Evolutionary conservation across 768 basidiomycete species (phyloP).

Genomic region (Exsudoporus frostii): DNA sequence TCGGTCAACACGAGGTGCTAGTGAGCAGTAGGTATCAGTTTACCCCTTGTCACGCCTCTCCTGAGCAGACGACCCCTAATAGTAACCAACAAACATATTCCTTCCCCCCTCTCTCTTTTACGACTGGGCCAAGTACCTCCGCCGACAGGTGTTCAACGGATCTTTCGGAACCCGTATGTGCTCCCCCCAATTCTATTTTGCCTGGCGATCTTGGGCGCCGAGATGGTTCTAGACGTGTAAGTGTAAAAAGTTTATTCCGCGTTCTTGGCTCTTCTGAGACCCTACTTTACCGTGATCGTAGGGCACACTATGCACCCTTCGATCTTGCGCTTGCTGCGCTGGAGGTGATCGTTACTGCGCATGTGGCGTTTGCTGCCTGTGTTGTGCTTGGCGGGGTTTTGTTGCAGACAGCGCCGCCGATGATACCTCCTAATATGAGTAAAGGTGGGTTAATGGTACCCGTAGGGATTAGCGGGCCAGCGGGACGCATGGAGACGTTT

Average conservation of each 20-base stretch:
- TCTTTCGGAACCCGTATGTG: slow-evolving; percentile 74
- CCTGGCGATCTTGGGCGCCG: slow-evolving; percentile 50
- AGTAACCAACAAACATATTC: slow-evolving; percentile 65
- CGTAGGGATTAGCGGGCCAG: slow-evolving; percentile 21
- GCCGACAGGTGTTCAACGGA: slow-evolving; percentile 16
- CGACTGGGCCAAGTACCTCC: slow-evolving; percentile 20
- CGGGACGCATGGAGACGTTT: slow-evolving; percentile 78
- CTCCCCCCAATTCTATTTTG: slow-evolving; percentile 61
- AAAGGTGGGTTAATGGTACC: slow-evolving; percentile 13
- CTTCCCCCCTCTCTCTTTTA: slow-evolving; percentile 49
- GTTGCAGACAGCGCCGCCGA: slow-evolving; percentile 81
- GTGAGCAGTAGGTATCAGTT: slow-evolving; percentile 50
- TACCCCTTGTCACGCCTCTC: neutral
- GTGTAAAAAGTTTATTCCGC: slow-evolving; percentile 26
- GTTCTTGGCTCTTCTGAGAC: neutral
- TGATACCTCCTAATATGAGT: slow-evolving; percentile 5
- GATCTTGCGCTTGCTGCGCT: slow-evolving; percentile 84
- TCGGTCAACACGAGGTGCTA: slow-evolving; percentile 62
- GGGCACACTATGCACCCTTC: slow-evolving; percentile 60
- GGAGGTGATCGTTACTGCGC: slow-evolving; percentile 75
- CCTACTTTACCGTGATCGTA: slow-evolving; percentile 13
- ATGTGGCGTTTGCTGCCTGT: slow-evolving; percentile 81
- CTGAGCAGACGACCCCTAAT: slow-evolving; percentile 9
- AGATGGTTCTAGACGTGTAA: slow-evolving; percentile 54
- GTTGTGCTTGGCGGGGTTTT: slow-evolving; percentile 81